phyloP scores from a whole-genome alignment of 192 early-diverging fungal species.

The Backusella westeae region DNA sequence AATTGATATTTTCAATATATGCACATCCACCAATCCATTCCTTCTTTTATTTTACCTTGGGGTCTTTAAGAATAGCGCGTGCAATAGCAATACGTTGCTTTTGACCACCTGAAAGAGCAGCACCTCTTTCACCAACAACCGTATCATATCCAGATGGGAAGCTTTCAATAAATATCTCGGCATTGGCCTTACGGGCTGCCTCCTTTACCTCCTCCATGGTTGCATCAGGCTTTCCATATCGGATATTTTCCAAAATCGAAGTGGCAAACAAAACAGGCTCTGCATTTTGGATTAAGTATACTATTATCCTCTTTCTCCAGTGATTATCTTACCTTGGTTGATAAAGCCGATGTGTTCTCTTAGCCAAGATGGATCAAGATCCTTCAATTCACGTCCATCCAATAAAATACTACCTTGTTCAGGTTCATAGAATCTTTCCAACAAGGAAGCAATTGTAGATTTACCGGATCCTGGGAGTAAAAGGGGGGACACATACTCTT shows the following conservation, averaged over 20 bases:
- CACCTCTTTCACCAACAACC: slow-evolving; percentile 80
- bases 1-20: not conserved
- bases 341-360: slow-evolving; percentile 71
- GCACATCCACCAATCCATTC: not conserved
- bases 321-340: slow-evolving; percentile 42
- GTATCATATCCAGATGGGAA: slow-evolving; percentile 88
- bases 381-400: slow-evolving; percentile 57
- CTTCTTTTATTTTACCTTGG: slow-evolving; percentile 28
- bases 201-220: slow-evolving; percentile 72
- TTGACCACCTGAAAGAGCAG: slow-evolving; percentile 62
- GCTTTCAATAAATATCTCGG: slow-evolving; percentile 68
- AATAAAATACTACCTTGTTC: slow-evolving; percentile 58
- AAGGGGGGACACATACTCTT: not conserved
- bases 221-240: slow-evolving; percentile 57
- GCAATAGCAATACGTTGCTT: slow-evolving; percentile 63
- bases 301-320: not conserved
- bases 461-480: slow-evolving; percentile 57
- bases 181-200: slow-evolving; percentile 70
- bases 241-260: slow-evolving; percentile 73
- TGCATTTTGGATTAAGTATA: not conserved
- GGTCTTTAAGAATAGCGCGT: slow-evolving; percentile 56
- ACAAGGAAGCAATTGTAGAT: slow-evolving; percentile 67
- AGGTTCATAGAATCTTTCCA: slow-evolving; percentile 81
- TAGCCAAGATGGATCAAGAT: slow-evolving; percentile 61
- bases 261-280: slow-evolving; percentile 82